A percentile compares a stretch with the other conserved stretches of the same genome.
phyloP scores from a whole-genome alignment of 1,284 basidiomycete genomes.

The Trametes polyzona region DNA sequence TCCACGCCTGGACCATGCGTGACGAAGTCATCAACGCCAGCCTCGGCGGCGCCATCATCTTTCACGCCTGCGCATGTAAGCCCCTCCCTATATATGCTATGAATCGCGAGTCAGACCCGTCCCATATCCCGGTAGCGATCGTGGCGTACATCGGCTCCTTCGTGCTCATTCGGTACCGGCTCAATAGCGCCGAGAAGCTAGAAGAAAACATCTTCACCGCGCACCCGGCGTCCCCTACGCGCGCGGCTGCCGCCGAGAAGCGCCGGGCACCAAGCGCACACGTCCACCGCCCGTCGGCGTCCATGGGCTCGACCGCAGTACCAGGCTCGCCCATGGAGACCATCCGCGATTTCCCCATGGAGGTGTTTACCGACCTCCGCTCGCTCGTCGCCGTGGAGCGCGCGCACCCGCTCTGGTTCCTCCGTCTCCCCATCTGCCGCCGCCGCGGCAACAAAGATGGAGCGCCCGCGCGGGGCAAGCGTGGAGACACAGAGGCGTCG shows the following conservation, averaged over 20 bases:
- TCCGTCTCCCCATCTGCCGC: background rate
- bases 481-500: conserved; percentile 12
- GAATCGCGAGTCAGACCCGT: too few relatives aligned
- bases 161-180: conserved; percentile 38
- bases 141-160: conserved; percentile 40
- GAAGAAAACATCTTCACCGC: conserved; percentile 13
- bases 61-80: conserved; percentile 42
- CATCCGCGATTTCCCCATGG: conserved; percentile 13
- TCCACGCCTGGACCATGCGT: conserved; percentile 19
- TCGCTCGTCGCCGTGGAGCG: conserved; percentile 22
- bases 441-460: background rate
- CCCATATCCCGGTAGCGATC: conserved; percentile 31
- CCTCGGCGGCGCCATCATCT: conserved; percentile 41
- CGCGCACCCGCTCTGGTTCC: conserved; percentile 19
- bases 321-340: conserved; percentile 13
- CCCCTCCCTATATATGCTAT: background rate
- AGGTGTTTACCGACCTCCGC: conserved; percentile 22
- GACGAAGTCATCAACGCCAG: conserved; percentile 35
- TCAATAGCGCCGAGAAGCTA: conserved; percentile 32
- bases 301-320: background rate
- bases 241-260: background rate
- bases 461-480: background rate
- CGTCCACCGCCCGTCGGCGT: conserved; percentile 6
- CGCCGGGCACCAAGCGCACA: conserved; percentile 3
- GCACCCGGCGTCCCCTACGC: background rate